Evolutionary conservation across 305 asterid species (phyloP).

Genomic region (Euphrasia arctica): DNA sequence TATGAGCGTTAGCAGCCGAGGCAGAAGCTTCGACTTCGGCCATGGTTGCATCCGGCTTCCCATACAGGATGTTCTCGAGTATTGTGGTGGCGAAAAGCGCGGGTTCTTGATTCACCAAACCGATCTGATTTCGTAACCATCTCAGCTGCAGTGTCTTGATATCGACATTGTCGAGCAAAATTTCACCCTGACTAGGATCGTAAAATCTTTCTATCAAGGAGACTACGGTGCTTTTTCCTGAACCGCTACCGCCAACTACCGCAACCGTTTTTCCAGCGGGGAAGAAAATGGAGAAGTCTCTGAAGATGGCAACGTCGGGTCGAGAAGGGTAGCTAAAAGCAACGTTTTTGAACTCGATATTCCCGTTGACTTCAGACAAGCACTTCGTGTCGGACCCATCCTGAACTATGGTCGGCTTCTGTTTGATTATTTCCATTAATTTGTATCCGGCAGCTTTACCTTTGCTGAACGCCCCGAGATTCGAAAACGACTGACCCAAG

Average conservation of each 20-base stretch:
- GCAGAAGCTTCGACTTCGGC: conserved; percentile 94
- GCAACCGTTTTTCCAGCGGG: conserved; percentile 98
- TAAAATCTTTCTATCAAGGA: conserved; percentile 90
- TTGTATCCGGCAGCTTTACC: conserved; percentile 97
- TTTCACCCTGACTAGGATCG: conserved; percentile 88
- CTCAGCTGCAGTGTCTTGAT: conserved; percentile 80
- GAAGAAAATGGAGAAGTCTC: conserved; percentile 88
- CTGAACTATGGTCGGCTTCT: conserved; percentile 75
- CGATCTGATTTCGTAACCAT: conserved; percentile 93
- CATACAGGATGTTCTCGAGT: conserved; percentile 88
- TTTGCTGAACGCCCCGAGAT: conserved; percentile 94
- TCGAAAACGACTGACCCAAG: conserved; percentile 96
- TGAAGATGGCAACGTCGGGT: conserved; percentile 87
- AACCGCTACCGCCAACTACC: conserved; percentile 98
- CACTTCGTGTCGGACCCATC: conserved; percentile 53
- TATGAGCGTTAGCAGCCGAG: conserved; percentile 93
- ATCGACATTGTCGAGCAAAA: conserved; percentile 78
- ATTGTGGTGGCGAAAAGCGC: conserved; percentile 97
- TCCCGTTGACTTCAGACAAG: conserved; percentile 60
- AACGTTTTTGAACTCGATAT: conserved; percentile 86
- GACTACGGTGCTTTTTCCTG: conserved; percentile 96
- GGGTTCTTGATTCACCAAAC: conserved; percentile 99
- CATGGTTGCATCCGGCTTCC: conserved; percentile 93
- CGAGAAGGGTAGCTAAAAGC: conserved; percentile 94
- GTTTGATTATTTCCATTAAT: conserved; percentile 85